Conservation (phyloP, 495 filamentous ascomycete genomes). For the Hypoxylon crocopeplum region DNA sequence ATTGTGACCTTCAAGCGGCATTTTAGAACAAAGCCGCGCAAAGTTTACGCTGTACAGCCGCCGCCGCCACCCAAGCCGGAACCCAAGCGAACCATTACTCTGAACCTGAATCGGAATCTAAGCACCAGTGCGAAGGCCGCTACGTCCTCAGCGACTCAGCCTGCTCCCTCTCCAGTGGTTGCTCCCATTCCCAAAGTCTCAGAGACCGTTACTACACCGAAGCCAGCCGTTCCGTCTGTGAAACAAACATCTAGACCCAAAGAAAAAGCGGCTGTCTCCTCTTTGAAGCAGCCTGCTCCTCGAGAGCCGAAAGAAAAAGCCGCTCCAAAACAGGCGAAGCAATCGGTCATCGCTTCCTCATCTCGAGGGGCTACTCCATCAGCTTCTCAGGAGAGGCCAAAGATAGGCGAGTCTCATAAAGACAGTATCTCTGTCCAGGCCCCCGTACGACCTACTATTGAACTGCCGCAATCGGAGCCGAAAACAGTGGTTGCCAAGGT, state of each 20-base stretch:
- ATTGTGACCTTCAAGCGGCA: constrained; percentile 42
- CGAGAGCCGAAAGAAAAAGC: constrained; percentile 24
- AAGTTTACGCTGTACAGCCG: constrained; percentile 20
- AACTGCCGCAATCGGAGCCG: constrained; percentile 26
- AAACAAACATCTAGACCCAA: constrained; percentile 12
- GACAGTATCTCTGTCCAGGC: constrained; percentile 40
- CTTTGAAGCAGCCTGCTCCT: constrained; percentile 1
- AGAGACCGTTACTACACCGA: constrained; percentile 11
- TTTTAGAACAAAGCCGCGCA: constrained; percentile 43
- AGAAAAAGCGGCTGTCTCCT: constrained; percentile 2
- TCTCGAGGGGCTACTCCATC: constrained; percentile 17
- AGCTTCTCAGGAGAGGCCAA: constrained; percentile 17
- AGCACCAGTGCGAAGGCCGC: constrained; percentile 30
- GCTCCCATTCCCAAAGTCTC: constrained; percentile 19
- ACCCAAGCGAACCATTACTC: constrained; percentile 40
- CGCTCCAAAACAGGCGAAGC: constrained; percentile 14
- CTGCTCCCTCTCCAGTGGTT: constrained; percentile 15
- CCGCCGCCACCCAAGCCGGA: constrained; percentile 33
- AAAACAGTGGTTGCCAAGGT: constrained; percentile 26
- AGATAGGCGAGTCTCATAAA: constrained; percentile 22
- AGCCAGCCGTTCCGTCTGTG: constrained; percentile 9
- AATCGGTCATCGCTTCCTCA: background rate
- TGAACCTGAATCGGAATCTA: constrained; percentile 33
- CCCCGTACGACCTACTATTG: constrained; percentile 34
- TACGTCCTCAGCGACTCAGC: constrained; percentile 16